A percentile compares a stretch with the other conserved stretches of the same genome.
phyloP scores from a whole-genome alignment of 2,329 filamentous ascomycete species.

The Fusarium bactridioides region DNA sequence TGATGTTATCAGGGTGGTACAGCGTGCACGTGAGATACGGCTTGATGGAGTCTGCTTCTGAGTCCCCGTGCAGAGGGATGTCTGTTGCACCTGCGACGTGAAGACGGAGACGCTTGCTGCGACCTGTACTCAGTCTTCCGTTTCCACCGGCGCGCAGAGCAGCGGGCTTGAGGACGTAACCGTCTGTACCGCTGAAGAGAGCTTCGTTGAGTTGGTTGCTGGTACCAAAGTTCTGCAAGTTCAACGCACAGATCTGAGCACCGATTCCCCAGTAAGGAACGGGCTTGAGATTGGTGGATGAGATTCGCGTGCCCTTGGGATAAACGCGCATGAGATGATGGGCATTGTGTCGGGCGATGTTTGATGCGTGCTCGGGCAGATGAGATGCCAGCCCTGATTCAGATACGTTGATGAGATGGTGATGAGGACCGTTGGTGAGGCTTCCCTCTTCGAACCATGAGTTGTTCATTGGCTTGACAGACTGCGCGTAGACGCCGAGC shows the following conservation, averaged over 20 bases:
- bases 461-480: constrained; percentile 71
- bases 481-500: constrained; percentile 74
- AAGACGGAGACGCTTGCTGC: constrained; percentile 61
- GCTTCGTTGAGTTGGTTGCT: constrained; percentile 74
- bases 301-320: constrained; percentile 74
- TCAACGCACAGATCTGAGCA: constrained; percentile 74
- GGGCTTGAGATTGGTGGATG: constrained; percentile 69
- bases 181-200: constrained; percentile 69
- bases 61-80: constrained; percentile 61
- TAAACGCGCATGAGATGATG: constrained; percentile 74
- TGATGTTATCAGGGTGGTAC: constrained; percentile 62
- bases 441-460: constrained; percentile 66
- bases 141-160: constrained; percentile 64
- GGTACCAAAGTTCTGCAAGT: constrained; percentile 73
- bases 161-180: constrained; percentile 71
- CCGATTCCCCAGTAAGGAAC: constrained; percentile 72
- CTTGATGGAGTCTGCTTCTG: constrained; percentile 61
- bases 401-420: constrained; percentile 75
- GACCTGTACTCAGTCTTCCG: constrained; percentile 56
- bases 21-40: constrained; percentile 73
- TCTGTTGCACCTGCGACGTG: constrained; percentile 70
- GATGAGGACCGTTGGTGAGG: constrained; percentile 65
- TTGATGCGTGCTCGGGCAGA: constrained; percentile 55
- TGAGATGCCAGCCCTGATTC: constrained; percentile 65
- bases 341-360: constrained; percentile 67